Evolutionary conservation across 1,284 basidiomycete species (phyloP), one percentile per base, ranked within the genome.

Genomic region (Polyporus tsugae): DNA sequence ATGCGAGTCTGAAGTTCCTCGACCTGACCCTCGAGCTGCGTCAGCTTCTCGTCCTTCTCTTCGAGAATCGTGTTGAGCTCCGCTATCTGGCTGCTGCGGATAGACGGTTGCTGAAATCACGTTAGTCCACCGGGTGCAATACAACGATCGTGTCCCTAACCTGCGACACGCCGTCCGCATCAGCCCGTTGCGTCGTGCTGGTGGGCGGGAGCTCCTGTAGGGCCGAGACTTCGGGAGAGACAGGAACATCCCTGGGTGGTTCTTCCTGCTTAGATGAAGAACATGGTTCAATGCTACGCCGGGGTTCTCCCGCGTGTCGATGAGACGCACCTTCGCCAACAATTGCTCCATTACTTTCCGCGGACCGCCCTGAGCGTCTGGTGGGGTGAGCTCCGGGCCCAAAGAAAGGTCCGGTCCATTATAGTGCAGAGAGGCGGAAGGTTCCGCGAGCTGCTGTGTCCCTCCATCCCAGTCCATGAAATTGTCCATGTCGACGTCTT

Each of bases 161-260:
- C 67, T 72, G 72, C 1, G 74, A 75, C 49, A 77, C 74, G 57
- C 75, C 74, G 33, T 75, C 76, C 6, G 66, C 68, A 25, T 73
- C 74, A 11, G 75, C 76, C 29, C 68, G 74, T 29, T 76, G 76
- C 5, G 73, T 75, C 0, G 77, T 75, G 33, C 72, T 68, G 3
- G 75, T 76, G 0, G 68, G 64, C 3, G 73, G 72, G 13, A 69
- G 62, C 25, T 74, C 71, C 13, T 66, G 64, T 19, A 61, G 17
- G 6, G 19, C 33, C 6, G 64, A 49, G 22, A 63, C 52, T 25
- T 65, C 66, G 1, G 70, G 68, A n/a, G 68, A 68, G 17, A 29
- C 22, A 7, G 25, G 38, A 25, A n/a, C 49, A 15, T 60, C 42
- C n/a, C 55, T 41, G 29, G 15, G 35, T 7, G 25, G 58, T 6